A percentile compares a stretch with the other conserved stretches of the same genome.
phyloP scores from a whole-genome alignment of 2,329 filamentous ascomycete species.

The Periconia macrospinosa region DNA sequence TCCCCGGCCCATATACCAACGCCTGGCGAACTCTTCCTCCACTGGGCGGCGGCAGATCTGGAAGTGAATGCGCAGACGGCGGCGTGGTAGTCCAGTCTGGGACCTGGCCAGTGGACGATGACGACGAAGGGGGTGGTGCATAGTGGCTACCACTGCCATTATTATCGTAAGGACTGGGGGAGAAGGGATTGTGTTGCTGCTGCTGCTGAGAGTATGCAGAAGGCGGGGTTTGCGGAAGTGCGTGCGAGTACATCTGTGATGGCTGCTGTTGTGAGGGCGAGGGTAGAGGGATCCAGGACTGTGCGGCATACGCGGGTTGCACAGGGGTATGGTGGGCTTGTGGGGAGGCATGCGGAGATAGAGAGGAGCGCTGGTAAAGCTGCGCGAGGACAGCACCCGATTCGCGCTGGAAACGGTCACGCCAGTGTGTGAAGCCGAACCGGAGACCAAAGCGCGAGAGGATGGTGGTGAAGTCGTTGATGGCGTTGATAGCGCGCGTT shows the following conservation, averaged over 20 bases:
- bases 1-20: conserved; percentile 30
- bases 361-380: conserved; percentile 42
- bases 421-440: conserved; percentile 55
- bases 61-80: conserved; percentile 30
- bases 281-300: conserved; percentile 28
- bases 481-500: conserved; percentile 48
- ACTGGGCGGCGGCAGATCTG: conserved; percentile 35
- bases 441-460: conserved; percentile 50
- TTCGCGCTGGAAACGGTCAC: conserved; percentile 52
- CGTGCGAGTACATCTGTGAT: conserved; percentile 20
- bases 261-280: conserved; percentile 24
- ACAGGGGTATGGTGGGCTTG: conserved; percentile 6
- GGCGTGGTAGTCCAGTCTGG: conserved; percentile 22
- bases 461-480: conserved; percentile 51
- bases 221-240: conserved; percentile 33
- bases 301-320: conserved; percentile 21
- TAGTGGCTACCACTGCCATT: conserved; percentile 10
- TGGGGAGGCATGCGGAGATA: conserved; percentile 23
- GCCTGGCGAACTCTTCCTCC: conserved; percentile 35
- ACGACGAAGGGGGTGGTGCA: background rate
- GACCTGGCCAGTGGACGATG: background rate
- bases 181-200: conserved; percentile 29
- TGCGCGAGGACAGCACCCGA: conserved; percentile 45
- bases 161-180: conserved; percentile 26
- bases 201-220: conserved; percentile 27